Conservation (phyloP, 129 eudicot species). For the Ambrosia trifida region DNA sequence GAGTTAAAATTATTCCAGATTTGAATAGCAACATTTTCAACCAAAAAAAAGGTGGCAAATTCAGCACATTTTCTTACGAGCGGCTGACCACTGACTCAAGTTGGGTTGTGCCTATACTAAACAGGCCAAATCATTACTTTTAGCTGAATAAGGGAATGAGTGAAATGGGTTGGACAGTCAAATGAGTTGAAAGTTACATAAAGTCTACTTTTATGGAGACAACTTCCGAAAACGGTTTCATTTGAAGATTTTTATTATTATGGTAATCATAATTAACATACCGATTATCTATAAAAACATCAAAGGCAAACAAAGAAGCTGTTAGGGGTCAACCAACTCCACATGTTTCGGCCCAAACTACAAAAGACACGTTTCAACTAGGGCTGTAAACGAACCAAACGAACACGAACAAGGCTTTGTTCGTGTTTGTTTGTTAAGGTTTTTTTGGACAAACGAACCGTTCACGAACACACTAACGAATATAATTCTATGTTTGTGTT, state of each 20-base stretch:
- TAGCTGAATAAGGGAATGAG: neutral
- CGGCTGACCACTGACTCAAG: neutral
- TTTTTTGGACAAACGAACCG: too few species aligned
- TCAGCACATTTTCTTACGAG: neutral
- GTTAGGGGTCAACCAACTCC: neutral
- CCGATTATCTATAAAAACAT: neutral
- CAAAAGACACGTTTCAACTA: neutral
- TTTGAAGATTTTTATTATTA: neutral
- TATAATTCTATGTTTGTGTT: too few species aligned
- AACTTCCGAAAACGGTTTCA: neutral
- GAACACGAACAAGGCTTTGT: too few species aligned
- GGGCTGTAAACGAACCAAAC: too few species aligned
- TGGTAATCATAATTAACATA: neutral
- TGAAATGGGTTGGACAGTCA: neutral
- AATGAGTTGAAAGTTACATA: neutral
- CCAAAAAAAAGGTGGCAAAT: neutral
- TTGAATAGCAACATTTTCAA: neutral
- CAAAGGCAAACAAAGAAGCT: neutral
- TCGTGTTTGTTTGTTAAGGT: too few species aligned
- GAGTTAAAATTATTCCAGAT: conserved; percentile 5
- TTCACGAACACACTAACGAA: too few species aligned
- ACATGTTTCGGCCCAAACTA: neutral
- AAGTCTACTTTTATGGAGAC: conserved; percentile 8
- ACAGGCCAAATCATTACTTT: neutral
- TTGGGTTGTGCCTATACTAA: neutral